A percentile compares a stretch with the other conserved stretches of the same genome.
These are phyloP conservation scores for Isabelozyma gotoi DNA, from an alignment of 805 yeast species.

Conservation along the genomic window DNA sequence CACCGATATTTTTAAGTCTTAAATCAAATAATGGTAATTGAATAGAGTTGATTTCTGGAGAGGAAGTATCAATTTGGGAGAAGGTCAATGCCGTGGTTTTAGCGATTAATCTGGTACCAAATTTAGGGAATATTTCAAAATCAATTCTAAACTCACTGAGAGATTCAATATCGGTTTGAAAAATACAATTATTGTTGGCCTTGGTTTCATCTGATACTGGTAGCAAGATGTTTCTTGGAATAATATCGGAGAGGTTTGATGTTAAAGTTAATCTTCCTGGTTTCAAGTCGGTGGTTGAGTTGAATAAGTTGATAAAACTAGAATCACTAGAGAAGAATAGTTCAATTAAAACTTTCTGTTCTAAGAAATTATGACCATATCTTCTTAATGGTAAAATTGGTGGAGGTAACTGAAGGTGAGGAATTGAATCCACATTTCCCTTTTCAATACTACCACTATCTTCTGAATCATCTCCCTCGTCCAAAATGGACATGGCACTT, in stretches of 20 bases:
- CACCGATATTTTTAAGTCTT: slow-evolving; percentile 80
- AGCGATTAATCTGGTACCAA: slow-evolving; percentile 90
- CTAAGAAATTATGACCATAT: slow-evolving; percentile 94
- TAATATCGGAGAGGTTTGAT: slow-evolving; percentile 72
- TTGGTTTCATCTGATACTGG: slow-evolving; percentile 64
- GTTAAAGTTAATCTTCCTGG: slow-evolving; percentile 86
- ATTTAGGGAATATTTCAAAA: slow-evolving; percentile 89
- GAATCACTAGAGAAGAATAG: slow-evolving; percentile 56
- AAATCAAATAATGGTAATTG: slow-evolving; percentile 80
- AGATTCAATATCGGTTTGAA: slow-evolving; percentile 78
- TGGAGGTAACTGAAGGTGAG: slow-evolving; percentile 90
- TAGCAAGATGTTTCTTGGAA: slow-evolving; percentile 81
- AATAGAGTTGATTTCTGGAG: slow-evolving; percentile 39
- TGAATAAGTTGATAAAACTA: slow-evolving; percentile 48
- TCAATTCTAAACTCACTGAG: slow-evolving; percentile 64
- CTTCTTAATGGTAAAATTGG: slow-evolving; percentile 92
- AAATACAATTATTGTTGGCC: slow-evolving; percentile 59
- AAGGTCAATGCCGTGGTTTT: slow-evolving; percentile 77
- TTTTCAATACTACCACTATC: slow-evolving; percentile 35
- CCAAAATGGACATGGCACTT: slow-evolving; percentile 24
- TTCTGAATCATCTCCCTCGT: slow-evolving; percentile 34
- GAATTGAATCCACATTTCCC: slow-evolving; percentile 66
- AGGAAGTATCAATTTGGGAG: slow-evolving; percentile 37
- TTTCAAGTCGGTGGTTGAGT: slow-evolving; percentile 40
- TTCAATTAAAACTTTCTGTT: slow-evolving; percentile 83